phyloP scores from a whole-genome alignment of 257 asterid genomes.

The Avicennia marina region DNA sequence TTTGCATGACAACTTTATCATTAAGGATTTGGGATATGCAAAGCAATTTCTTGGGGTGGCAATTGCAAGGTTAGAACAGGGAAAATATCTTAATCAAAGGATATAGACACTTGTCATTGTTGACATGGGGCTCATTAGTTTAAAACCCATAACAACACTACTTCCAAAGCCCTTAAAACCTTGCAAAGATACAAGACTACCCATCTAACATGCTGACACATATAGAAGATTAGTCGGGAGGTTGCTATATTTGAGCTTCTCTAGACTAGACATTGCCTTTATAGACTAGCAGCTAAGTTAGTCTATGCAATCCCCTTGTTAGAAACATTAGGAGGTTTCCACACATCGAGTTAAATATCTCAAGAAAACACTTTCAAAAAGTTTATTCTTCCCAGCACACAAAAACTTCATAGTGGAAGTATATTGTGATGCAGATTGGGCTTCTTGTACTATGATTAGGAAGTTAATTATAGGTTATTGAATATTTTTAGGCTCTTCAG shows the following conservation, averaged over 20 bases:
- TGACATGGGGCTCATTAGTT: no score
- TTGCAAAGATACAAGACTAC: no score
- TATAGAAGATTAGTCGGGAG: not conserved
- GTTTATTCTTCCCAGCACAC: no score
- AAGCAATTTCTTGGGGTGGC: no score
- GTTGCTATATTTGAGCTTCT: not conserved
- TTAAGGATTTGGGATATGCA: not conserved
- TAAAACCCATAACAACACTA: not conserved
- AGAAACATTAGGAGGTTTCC: not conserved
- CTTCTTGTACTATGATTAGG: not conserved
- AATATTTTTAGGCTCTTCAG: not conserved
- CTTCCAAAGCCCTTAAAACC: not conserved
- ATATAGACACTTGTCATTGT: no score
- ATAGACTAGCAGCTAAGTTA: not conserved
- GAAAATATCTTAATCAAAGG: no score
- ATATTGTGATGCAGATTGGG: not conserved
- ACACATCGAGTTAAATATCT: not conserved
- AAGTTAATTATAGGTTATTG: not conserved
- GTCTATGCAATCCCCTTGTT: not conserved
- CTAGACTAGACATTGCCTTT: not conserved
- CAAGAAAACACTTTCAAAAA: not conserved
- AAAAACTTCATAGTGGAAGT: not conserved
- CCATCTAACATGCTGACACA: not conserved
- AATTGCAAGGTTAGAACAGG: no score
- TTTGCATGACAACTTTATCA: no score